A percentile compares a stretch with the other conserved stretches of the same genome.
These are phyloP conservation scores for Nadsonia commutata DNA, from an alignment of 1,139 yeast species.

Conservation along the genomic window DNA sequence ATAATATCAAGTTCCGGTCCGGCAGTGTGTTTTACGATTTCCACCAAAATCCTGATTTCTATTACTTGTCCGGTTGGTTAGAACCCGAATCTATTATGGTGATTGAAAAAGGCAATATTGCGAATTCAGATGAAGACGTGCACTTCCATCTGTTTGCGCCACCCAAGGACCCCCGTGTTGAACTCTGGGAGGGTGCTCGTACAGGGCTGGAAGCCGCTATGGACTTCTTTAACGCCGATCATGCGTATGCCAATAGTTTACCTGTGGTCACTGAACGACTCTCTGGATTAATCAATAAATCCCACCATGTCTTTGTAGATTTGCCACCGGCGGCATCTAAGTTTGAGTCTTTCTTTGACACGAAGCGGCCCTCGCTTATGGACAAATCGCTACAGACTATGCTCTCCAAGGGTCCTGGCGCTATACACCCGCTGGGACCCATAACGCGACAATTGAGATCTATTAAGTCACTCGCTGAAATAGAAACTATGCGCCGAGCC, in stretches of 20 bases:
- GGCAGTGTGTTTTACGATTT: slow-evolving; percentile 86
- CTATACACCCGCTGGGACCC: slow-evolving; percentile 3
- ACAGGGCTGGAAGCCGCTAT: slow-evolving; percentile 75
- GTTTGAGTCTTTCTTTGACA: slow-evolving; percentile 2
- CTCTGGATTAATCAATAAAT: slow-evolving; percentile 4
- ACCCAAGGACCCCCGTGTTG: slow-evolving; percentile 59
- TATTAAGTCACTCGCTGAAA: slow-evolving; percentile 30
- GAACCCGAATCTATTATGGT: slow-evolving; percentile 79
- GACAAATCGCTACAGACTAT: slow-evolving; percentile 4
- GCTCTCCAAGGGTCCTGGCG: not conserved
- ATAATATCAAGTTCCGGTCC: slow-evolving; percentile 59
- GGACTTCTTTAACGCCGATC: slow-evolving; percentile 80
- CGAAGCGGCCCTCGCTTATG: not conserved
- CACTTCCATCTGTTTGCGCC: slow-evolving; percentile 57
- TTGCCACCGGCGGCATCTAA: slow-evolving; percentile 7
- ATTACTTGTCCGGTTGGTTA: slow-evolving; percentile 79
- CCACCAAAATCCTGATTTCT: slow-evolving; percentile 82
- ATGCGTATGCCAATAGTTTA: slow-evolving; percentile 36
- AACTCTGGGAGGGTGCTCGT: slow-evolving; percentile 90
- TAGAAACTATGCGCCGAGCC: slow-evolving; percentile 65
- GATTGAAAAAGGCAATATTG: slow-evolving; percentile 40
- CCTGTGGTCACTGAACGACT: slow-evolving; percentile 13
- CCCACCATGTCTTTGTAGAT: slow-evolving; percentile 4
- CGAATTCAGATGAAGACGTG: slow-evolving; percentile 35
- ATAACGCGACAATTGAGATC: slow-evolving; percentile 4